phyloP scores from a whole-genome alignment of 495 filamentous ascomycete genomes.

The Lophiotrema nucula region DNA sequence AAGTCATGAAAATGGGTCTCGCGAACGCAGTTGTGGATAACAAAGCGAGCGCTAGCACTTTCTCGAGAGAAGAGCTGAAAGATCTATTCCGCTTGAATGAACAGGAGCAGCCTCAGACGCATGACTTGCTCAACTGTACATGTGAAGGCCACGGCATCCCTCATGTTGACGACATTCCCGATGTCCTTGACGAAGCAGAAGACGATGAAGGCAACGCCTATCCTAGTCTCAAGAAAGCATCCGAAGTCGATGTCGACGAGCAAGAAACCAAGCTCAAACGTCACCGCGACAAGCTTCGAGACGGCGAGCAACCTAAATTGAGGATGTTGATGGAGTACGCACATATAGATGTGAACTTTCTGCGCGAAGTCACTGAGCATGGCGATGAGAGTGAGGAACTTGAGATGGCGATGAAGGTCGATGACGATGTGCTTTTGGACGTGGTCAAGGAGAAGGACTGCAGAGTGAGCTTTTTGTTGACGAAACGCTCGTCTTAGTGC shows the following conservation, averaged over 20 bases:
- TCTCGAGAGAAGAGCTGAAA: constrained; percentile 66
- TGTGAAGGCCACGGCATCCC: constrained; percentile 59
- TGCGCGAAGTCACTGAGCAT: constrained; percentile 41
- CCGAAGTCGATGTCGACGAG: constrained; percentile 60
- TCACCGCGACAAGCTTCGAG: constrained; percentile 40
- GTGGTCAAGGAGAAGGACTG: constrained; percentile 61
- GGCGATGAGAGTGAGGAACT: constrained; percentile 31
- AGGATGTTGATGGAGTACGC: constrained; percentile 61
- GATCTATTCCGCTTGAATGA: constrained; percentile 72
- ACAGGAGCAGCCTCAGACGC: constrained; percentile 60
- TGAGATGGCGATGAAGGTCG: constrained; percentile 45
- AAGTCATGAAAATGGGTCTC: constrained; percentile 72
- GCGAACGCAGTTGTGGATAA: constrained; percentile 66
- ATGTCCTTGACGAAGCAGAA: constrained; percentile 17
- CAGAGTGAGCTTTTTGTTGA: constrained; percentile 65
- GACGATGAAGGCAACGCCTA: constrained; percentile 47
- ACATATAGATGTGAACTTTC: constrained; percentile 60
- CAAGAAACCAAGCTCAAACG: constrained; percentile 54
- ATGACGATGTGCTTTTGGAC: constrained; percentile 62
- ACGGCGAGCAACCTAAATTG: constrained; percentile 66
- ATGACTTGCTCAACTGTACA: constrained; percentile 66
- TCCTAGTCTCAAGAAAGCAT: constrained; percentile 53
- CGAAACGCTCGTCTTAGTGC: constrained; percentile 50
- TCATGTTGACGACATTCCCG: constrained; percentile 23
- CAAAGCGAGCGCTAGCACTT: constrained; percentile 58